phyloP scores from a whole-genome alignment of 73 alveolate species.

The Paraurostyla sp. region DNA sequence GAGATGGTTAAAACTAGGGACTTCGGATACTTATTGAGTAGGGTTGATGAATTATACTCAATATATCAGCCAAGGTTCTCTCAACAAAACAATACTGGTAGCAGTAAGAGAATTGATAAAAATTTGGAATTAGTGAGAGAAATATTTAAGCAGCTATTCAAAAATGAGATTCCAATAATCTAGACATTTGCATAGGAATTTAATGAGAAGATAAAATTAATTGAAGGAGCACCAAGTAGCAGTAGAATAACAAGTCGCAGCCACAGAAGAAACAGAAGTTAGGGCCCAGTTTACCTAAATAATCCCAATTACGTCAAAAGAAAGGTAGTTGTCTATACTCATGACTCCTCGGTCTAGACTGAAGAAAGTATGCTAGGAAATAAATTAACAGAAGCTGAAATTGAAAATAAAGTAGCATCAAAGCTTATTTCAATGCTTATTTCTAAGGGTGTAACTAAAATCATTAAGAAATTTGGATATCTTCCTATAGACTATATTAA shows the following conservation, averaged over 20 bases:
- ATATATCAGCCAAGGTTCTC: too few species aligned
- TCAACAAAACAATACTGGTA: neutral
- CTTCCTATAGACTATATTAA: conserved; percentile 43
- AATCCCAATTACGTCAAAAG: conserved; percentile 28
- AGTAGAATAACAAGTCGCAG: neutral
- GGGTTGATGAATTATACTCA: conserved; percentile 8
- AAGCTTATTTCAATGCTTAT: conserved; percentile 27
- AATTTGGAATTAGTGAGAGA: neutral
- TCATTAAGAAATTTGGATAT: conserved; percentile 52
- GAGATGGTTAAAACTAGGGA: conserved; percentile 35
- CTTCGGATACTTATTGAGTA: neutral
- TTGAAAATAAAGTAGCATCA: conserved; percentile 49
- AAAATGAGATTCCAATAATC: conserved; percentile 26
- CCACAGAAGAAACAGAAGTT: neutral
- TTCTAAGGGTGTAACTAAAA: conserved; percentile 40
- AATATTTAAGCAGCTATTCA: conserved; percentile 6
- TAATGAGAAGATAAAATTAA: neutral
- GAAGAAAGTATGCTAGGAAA: conserved; percentile 31
- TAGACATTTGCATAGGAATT: neutral
- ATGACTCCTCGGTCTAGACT: neutral
- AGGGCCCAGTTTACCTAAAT: neutral
- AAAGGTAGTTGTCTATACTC: conserved; percentile 9
- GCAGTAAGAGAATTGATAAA: neutral
- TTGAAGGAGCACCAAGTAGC: neutral
- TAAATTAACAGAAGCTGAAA: conserved; percentile 18